Evolutionary conservation across 345 rosid species (phyloP), one percentile per base, ranked within the genome.

Genomic region (Arabidopsis arenosa): DNA sequence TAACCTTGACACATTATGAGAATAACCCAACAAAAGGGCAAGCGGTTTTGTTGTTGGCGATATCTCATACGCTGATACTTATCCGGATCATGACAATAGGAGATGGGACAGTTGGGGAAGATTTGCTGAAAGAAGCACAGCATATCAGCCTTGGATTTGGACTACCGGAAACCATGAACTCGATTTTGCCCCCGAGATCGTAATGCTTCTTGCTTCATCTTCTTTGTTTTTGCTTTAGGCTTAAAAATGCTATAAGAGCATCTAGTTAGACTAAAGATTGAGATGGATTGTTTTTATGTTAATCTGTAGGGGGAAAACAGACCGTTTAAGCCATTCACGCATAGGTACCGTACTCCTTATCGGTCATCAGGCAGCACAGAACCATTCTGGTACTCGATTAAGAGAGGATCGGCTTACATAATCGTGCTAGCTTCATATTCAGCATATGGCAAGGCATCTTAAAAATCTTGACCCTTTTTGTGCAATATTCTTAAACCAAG

Each of bases 121-220:
- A 81, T 94, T 94, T 72, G 79, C 75, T 23, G 98, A 94, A 83
- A 87, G 97, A 78, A 90, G 85, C 47, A 85, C 66, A 65, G 97
- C 98, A 67, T 92, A 94, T 83, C 96, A 92, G 57, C 97, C 98
- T 3, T 94, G 98, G 97, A 92, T 94, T 79, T 94, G 98, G 98
- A 86, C 92, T 0, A 83, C 85, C 1, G 97, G 97, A 23, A 94
- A 94, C 82, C 97, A 92, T 14, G 98, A 94, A 83, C 17, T 92
- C 15, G 97, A 92, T 64, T 92, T 90, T n/a, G 86, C 66, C 26
- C 97, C 96, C 0, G 82, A 89, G 68, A 49, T 93, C 5, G 94
- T 93, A 73, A 88, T 83, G 5, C 49, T 9, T 60, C 48, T 70
- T 39, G 5, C 62, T 64, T 63, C 72, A 7, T 55, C 41, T 39